phyloP scores from a whole-genome alignment of 257 asterid genomes.

The Oldenlandia corymbosa region DNA sequence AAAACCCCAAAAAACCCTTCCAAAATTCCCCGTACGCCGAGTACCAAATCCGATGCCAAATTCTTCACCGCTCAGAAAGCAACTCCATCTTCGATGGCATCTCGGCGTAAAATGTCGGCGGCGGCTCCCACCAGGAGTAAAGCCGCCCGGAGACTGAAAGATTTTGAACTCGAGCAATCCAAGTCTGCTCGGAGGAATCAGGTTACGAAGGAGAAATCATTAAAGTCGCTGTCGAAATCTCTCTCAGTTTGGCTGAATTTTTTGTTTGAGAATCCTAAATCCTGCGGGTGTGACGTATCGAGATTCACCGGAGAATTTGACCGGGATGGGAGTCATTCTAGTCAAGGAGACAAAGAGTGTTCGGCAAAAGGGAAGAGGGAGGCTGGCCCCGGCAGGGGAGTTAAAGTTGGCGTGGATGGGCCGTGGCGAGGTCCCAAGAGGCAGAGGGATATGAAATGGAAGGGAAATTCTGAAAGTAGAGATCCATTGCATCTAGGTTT shows the following conservation, averaged over 20 bases:
- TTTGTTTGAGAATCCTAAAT: constrained; percentile 64
- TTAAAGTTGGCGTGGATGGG: constrained; percentile 62
- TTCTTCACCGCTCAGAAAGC: constrained; percentile 61
- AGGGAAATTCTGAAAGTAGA: constrained; percentile 33
- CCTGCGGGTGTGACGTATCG: constrained; percentile 74
- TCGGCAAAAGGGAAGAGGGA: constrained; percentile 68
- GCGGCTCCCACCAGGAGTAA: constrained; percentile 48
- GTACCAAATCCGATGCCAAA: constrained; percentile 29
- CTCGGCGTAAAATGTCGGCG: constrained; percentile 36
- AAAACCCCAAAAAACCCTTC: constrained; percentile 55
- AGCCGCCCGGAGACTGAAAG: constrained; percentile 60
- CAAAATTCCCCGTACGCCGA: constrained; percentile 27
- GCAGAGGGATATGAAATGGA: constrained; percentile 54
- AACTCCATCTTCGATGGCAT: constrained; percentile 47
- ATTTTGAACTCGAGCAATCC: constrained; percentile 73
- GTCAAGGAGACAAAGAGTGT: constrained; percentile 12
- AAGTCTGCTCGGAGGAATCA: constrained; percentile 78
- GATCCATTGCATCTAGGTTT: constrained; percentile 42
- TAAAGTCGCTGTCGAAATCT: constrained; percentile 66
- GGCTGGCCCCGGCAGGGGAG: constrained; percentile 35
- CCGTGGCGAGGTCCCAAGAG: constrained; percentile 92
- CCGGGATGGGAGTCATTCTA: constrained; percentile 23
- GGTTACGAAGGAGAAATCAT: constrained; percentile 54
- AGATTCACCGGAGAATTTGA: constrained; percentile 50
- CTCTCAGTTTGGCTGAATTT: constrained; percentile 91